These are phyloP conservation scores for Didymella glomerata DNA, from an alignment of 2,329 filamentous ascomycete species.

Conservation along the genomic window DNA sequence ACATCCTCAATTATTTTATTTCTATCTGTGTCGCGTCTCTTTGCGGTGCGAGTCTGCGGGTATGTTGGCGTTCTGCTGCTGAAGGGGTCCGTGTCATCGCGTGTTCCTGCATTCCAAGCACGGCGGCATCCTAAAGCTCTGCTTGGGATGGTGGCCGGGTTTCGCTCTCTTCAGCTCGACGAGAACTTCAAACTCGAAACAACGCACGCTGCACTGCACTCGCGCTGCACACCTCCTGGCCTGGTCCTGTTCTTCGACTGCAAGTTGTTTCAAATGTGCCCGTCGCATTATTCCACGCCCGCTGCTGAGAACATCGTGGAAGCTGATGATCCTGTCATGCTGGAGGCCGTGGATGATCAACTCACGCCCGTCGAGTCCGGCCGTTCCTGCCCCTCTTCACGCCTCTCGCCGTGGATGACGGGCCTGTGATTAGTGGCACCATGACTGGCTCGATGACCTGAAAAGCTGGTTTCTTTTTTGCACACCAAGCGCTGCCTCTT, in stretches of 20 bases:
- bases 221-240: constrained; percentile 1
- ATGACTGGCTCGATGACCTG: constrained; percentile 8
- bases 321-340: constrained; percentile 9
- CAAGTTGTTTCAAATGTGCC: not conserved
- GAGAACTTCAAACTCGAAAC: constrained; percentile 1
- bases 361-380: constrained; percentile 8
- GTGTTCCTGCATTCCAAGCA: constrained; percentile 20
- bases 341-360: constrained; percentile 11
- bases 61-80: constrained; percentile 17
- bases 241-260: not conserved
- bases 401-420: constrained; percentile 13
- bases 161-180: constrained; percentile 10
- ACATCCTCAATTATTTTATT: not conserved
- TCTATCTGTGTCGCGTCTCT: not conserved
- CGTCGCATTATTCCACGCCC: not conserved
- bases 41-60: constrained; percentile 11
- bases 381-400: constrained; percentile 15
- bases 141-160: not conserved
- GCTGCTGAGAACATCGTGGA: not conserved
- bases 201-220: constrained; percentile 2
- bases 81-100: constrained; percentile 20
- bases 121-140: constrained; percentile 4
- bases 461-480: constrained; percentile 4
- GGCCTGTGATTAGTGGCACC: constrained; percentile 11
- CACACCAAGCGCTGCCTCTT: constrained; percentile 8